These are phyloP conservation scores for Aquilaria agallochum DNA, from an alignment of 441 rosid species.

Conservation along the genomic window DNA sequence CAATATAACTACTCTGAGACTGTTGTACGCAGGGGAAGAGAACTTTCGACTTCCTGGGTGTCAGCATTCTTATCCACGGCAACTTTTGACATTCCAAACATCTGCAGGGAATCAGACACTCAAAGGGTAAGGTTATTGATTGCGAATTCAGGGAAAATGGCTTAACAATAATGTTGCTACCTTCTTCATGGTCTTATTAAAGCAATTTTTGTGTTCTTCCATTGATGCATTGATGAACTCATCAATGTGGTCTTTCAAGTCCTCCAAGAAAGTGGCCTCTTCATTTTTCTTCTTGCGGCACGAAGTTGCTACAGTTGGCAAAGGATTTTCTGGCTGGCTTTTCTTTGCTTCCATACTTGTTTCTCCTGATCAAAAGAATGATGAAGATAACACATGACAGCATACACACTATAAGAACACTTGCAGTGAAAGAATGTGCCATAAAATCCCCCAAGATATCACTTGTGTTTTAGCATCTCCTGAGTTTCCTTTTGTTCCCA, in stretches of 20 bases:
- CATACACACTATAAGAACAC: neutral
- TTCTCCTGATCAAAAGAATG: conserved; percentile 1
- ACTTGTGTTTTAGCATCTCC: too few species aligned
- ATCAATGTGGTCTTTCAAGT: conserved; percentile 76
- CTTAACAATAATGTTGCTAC: conserved; percentile 19
- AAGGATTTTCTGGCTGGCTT: conserved; percentile 6
- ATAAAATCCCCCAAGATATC: too few species aligned
- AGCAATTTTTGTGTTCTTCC: conserved; percentile 89
- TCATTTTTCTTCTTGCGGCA: conserved; percentile 75
- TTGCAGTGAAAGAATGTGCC: too few species aligned
- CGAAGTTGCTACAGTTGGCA: conserved; percentile 33
- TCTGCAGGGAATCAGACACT: conserved; percentile 30
- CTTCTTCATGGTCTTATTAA: conserved; percentile 72
- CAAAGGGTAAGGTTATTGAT: neutral
- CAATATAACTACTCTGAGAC: conserved; percentile 34
- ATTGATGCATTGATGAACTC: conserved; percentile 83
- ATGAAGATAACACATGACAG: neutral
- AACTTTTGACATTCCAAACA: conserved; percentile 62
- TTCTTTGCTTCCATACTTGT: conserved; percentile 34
- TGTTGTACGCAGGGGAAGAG: conserved; percentile 51
- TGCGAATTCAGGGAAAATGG: neutral
- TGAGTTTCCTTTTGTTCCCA: too few species aligned
- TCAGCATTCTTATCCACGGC: conserved; percentile 50
- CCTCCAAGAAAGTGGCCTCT: conserved; percentile 70
- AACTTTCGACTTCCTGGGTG: conserved; percentile 56